These are phyloP conservation scores for Phlebopus sp. DNA, from an alignment of 1,284 basidiomycete genomes.

Conservation along the genomic window DNA sequence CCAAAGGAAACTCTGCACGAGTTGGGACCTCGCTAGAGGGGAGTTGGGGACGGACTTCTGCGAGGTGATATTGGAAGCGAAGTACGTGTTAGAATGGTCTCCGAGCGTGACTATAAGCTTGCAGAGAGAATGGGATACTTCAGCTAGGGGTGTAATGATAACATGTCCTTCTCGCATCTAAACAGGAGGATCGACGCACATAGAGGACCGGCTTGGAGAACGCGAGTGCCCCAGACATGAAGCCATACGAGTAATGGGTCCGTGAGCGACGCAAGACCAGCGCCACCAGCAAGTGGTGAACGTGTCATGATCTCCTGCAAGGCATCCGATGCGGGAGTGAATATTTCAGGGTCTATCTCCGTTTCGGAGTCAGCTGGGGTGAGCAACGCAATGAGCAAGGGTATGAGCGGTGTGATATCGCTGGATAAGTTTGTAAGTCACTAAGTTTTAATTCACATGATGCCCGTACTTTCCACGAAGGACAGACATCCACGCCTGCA, in stretches of 20 bases:
- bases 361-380: slow-evolving; percentile 35
- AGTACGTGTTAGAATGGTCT: slow-evolving; percentile 81
- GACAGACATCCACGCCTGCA: slow-evolving; percentile 77
- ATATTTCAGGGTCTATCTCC: slow-evolving; percentile 47
- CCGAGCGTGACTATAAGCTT: slow-evolving; percentile 78
- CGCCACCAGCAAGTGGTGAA: slow-evolving; percentile 69
- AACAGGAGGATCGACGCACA: slow-evolving; percentile 28
- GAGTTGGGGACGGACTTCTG: slow-evolving; percentile 29
- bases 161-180: not conserved
- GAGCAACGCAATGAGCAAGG: slow-evolving; percentile 60
- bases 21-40: slow-evolving; percentile 39
- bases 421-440: slow-evolving; percentile 31
- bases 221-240: slow-evolving; percentile 48
- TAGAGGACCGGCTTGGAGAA: slow-evolving; percentile 49
- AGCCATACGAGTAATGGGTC: slow-evolving; percentile 82
- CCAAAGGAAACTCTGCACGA: slow-evolving; percentile 69
- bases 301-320: slow-evolving; percentile 76
- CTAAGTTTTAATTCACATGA: not conserved
- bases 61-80: slow-evolving; percentile 66
- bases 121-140: slow-evolving; percentile 65
- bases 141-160: slow-evolving; percentile 23
- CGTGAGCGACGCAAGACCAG: slow-evolving; percentile 69
- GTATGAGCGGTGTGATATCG: slow-evolving; percentile 62
- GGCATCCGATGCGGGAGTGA: slow-evolving; percentile 65
- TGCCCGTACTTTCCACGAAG: slow-evolving; percentile 63